phyloP scores from a whole-genome alignment of 2,329 filamentous ascomycete species.

The Xylariaceae sp. region DNA sequence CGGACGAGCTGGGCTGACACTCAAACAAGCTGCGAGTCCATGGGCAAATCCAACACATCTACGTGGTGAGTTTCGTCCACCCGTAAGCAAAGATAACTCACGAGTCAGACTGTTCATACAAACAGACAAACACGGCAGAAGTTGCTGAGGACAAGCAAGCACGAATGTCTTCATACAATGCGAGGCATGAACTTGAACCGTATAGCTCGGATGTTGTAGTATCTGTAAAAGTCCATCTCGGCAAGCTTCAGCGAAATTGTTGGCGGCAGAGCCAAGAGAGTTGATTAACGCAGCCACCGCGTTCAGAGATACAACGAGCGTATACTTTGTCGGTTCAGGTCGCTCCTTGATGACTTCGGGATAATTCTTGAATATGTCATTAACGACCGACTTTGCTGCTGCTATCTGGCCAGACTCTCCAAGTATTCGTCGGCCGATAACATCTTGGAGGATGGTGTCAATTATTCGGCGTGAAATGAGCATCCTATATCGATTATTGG shows the following conservation, averaged over 20 bases:
- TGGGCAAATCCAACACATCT: slow-evolving; percentile 89
- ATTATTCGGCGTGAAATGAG: slow-evolving; percentile 82
- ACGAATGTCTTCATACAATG: slow-evolving; percentile 84
- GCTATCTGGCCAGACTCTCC: slow-evolving; percentile 85
- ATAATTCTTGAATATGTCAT: slow-evolving; percentile 89
- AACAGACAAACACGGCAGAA: slow-evolving; percentile 85
- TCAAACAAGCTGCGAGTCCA: slow-evolving; percentile 84
- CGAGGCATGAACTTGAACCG: slow-evolving; percentile 86
- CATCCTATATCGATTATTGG: slow-evolving; percentile 81
- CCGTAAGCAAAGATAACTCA: slow-evolving; percentile 74
- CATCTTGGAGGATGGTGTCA: slow-evolving; percentile 76
- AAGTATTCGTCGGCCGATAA: slow-evolving; percentile 75
- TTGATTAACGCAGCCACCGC: slow-evolving; percentile 75
- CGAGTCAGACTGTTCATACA: slow-evolving; percentile 94
- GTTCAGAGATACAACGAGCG: slow-evolving; percentile 72
- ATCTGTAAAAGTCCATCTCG: slow-evolving; percentile 86
- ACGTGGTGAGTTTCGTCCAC: slow-evolving; percentile 72
- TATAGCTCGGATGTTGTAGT: slow-evolving; percentile 91
- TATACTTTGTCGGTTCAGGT: slow-evolving; percentile 83
- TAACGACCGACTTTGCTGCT: slow-evolving; percentile 77
- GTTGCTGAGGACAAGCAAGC: slow-evolving; percentile 84
- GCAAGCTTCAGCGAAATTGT: slow-evolving; percentile 73
- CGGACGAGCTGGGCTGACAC: slow-evolving; percentile 81
- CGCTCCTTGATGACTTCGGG: slow-evolving; percentile 84
- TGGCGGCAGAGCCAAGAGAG: slow-evolving; percentile 77